Percentiles rank a stretch among this genome's conserved stretches.
Evolutionary conservation across 2,329 filamentous ascomycete genomes (phyloP).

Genomic region (Zarea fungicola): DNA sequence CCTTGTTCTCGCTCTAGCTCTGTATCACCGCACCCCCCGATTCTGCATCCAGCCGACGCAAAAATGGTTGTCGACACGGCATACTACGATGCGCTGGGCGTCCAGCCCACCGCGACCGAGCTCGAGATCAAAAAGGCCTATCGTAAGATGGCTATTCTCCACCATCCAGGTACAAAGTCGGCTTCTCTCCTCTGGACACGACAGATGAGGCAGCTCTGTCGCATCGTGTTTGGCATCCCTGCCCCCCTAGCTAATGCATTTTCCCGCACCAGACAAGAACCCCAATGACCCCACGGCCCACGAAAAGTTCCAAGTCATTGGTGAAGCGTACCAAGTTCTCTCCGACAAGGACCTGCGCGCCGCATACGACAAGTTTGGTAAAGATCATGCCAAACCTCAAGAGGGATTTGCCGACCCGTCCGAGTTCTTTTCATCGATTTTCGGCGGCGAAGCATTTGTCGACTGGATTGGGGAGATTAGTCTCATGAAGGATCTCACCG

Average conservation of each 20-base stretch:
- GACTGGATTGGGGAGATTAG: constrained; percentile 98
- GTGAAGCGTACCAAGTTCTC: constrained; percentile 72
- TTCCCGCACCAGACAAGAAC: constrained; percentile 74
- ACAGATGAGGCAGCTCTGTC: neutral
- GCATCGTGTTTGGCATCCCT: neutral
- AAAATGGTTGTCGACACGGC: constrained; percentile 82
- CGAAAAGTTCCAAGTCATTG: constrained; percentile 87
- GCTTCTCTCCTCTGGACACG: neutral
- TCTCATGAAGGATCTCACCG: constrained; percentile 96
- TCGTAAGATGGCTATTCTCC: constrained; percentile 87
- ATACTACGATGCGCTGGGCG: constrained; percentile 84
- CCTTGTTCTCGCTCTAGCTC: neutral
- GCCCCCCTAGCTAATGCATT: constrained; percentile 9
- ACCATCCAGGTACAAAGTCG: constrained; percentile 70
- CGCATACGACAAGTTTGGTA: constrained; percentile 95
- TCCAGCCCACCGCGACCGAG: constrained; percentile 77
- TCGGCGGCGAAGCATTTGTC: constrained; percentile 90
- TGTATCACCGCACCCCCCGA: neutral
- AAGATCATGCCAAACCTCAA: constrained; percentile 85
- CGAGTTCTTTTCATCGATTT: constrained; percentile 98
- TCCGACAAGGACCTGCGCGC: constrained; percentile 81
- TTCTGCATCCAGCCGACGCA: constrained; percentile 14
- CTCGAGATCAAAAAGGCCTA: constrained; percentile 97
- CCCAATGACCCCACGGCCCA: constrained; percentile 91
- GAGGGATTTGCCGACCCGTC: constrained; percentile 93